phyloP scores from a whole-genome alignment of 345 rosid genomes.

The Moricandia arvensis region DNA sequence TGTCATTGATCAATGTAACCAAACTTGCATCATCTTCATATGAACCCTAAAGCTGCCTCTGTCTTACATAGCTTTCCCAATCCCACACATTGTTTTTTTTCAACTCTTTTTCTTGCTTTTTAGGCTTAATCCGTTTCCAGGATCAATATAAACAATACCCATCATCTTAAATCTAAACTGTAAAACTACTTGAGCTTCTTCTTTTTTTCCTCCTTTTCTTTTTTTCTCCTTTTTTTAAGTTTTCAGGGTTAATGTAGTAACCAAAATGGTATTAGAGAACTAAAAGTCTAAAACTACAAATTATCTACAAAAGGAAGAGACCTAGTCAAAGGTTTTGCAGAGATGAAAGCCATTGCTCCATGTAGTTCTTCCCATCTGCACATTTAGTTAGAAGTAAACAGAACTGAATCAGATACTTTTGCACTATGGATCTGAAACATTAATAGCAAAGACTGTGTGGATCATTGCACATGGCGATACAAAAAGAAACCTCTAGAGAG shows the following conservation, averaged over 20 bases:
- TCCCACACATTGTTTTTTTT: not conserved
- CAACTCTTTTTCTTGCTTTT: not conserved
- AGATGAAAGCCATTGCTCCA: conserved; percentile 68
- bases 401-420: conserved; percentile 19
- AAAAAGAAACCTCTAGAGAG: not conserved
- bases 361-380: conserved; percentile 61
- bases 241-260: conserved; percentile 29
- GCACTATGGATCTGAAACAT: not conserved
- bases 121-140: conserved; percentile 2
- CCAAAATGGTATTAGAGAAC: conserved; percentile 21
- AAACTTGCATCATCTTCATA: conserved; percentile 8
- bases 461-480: not conserved
- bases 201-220: not conserved
- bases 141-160: conserved; percentile 20
- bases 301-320: conserved; percentile 25
- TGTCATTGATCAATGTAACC: conserved; percentile 15
- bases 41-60: conserved; percentile 11
- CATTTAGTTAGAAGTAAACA: conserved; percentile 17
- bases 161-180: conserved; percentile 26
- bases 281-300: conserved; percentile 31
- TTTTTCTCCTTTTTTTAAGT: conserved; percentile 26
- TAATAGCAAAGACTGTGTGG: not conserved
- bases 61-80: conserved; percentile 19
- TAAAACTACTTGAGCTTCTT: conserved; percentile 17
- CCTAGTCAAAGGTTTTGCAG: conserved; percentile 44